Base-by-base conservation (phyloP, 495 filamentous ascomycete species). In the Diplogelasinospora grovesii region DNA sequence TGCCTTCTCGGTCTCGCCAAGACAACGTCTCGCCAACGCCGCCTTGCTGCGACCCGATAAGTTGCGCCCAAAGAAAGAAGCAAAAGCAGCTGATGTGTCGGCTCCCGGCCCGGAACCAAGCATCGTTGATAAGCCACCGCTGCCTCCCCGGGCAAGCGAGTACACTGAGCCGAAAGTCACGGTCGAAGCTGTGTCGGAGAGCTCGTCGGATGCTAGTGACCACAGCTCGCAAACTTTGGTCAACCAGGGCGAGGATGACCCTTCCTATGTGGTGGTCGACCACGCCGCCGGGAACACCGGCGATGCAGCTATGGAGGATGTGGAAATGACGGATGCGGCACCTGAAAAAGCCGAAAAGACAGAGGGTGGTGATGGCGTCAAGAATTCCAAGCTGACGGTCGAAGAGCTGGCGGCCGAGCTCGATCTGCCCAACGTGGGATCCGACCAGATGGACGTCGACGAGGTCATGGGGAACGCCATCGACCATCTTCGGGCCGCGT, bases 381-480 rank as follows among this genome's bases (percentile, higher is more conserved):
- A 53, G 9, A 45, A 38, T 16, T 56, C 53, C 8, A 53, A 58
- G 27, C 46, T 47, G 21, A 54, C 53, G 10, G 46, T 72, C 11
- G 65, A 69, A n/a, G 57, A 68, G 38, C 54, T 71, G n/a, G 56
- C 56, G 1, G 51, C 48, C 8, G 60, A 66, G 4, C 53, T 73
- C 4, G 59, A 70, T 46, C 59, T 65, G 33, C 62, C 64, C 3
- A 63, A 69, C 33, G 57, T 65, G 18, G 69, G 69, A 9, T 67
- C 68, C 2, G 64, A 64, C 8, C 69, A 89, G 54, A 90, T 96
- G 65, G 92, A 98, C 65, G 92, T 95, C 5, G 89, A 85, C 8
- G 92, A 98, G 59, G 89, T 95, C 25, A 89, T 95, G 57, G 86
- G 86, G 26, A 89, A 92, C 56, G 81, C 93, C 16, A 74, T 93